Percentiles rank a stretch among this genome's conserved stretches.
phyloP scores from a whole-genome alignment of 1,139 yeast species.

The Zygoascus meyerae region DNA sequence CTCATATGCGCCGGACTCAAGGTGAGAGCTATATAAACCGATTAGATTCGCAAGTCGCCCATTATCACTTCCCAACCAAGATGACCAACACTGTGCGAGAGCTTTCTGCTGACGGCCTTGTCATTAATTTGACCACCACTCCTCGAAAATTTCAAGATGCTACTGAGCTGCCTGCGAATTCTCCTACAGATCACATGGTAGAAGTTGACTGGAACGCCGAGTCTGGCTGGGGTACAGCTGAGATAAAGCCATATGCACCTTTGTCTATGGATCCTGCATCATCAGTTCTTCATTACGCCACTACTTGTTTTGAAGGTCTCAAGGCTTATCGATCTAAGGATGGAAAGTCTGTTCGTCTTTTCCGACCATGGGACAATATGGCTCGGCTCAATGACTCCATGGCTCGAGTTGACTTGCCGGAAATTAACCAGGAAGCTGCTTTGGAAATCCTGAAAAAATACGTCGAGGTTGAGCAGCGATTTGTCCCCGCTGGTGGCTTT shows the following conservation, averaged over 20 bases:
- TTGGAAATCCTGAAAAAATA: constrained; percentile 36
- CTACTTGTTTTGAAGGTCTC: constrained; percentile 35
- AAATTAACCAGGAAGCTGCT: constrained; percentile 38
- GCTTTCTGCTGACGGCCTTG: constrained; percentile 19
- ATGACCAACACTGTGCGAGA: constrained; percentile 17
- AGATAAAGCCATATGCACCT: constrained; percentile 38
- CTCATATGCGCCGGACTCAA: too few species aligned
- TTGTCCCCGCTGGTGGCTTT: constrained; percentile 29
- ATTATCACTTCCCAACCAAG: neutral
- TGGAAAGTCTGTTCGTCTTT: constrained; percentile 35
- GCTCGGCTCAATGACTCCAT: constrained; percentile 39
- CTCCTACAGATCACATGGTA: constrained; percentile 40
- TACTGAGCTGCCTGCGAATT: constrained; percentile 17
- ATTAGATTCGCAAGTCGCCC: too few species aligned
- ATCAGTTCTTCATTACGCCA: constrained; percentile 32
- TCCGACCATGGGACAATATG: constrained; percentile 41
- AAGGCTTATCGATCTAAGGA: constrained; percentile 30
- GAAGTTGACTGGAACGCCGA: constrained; percentile 38
- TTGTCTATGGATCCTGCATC: constrained; percentile 31
- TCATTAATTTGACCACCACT: constrained; percentile 15
- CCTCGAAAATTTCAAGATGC: constrained; percentile 19
- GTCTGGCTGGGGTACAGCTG: constrained; percentile 39
- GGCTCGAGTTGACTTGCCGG: constrained; percentile 38
- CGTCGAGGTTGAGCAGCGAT: constrained; percentile 35
- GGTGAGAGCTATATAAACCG: too few species aligned